Percentiles rank a stretch among this genome's conserved stretches.
phyloP scores from a whole-genome alignment of 192 early-diverging fungal species.

The Coemansia sp. region DNA sequence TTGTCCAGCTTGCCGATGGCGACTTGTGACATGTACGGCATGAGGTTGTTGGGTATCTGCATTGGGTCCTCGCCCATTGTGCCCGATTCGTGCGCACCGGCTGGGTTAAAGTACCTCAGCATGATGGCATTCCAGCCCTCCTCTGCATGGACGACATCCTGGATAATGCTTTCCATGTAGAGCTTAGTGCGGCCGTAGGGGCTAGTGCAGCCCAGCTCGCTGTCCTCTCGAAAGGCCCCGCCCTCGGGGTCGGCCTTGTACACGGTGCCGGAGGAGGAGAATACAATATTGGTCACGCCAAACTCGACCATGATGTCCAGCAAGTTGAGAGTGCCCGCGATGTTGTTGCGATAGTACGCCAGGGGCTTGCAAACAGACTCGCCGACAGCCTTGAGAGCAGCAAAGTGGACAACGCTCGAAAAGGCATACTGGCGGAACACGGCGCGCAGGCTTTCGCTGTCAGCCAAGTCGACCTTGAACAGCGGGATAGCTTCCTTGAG shows the following conservation, averaged over 20 bases:
- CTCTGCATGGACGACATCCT: conserved; percentile 69
- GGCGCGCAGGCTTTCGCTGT: conserved; percentile 63
- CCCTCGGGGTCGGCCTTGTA: conserved; percentile 71
- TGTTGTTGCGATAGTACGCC: conserved; percentile 93
- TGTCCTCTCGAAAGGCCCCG: conserved; percentile 57
- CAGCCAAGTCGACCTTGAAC: conserved; percentile 79
- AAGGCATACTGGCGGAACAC: conserved; percentile 76
- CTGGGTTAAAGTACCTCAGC: conserved; percentile 95
- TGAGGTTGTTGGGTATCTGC: conserved; percentile 86
- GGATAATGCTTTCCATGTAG: conserved; percentile 85
- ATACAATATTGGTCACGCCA: conserved; percentile 88
- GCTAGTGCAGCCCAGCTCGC: conserved; percentile 76
- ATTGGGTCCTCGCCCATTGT: conserved; percentile 92
- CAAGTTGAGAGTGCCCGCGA: conserved; percentile 84
- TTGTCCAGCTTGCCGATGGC: conserved; percentile 81
- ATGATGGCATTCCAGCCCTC: conserved; percentile 67
- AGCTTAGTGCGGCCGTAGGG: conserved; percentile 97
- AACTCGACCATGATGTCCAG: conserved; percentile 83
- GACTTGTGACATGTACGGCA: conserved; percentile 89
- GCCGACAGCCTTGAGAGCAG: conserved; percentile 87
- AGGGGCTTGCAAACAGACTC: conserved; percentile 81
- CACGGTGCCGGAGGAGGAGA: conserved; percentile 93
- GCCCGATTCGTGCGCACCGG: conserved; percentile 88
- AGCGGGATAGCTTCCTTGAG: conserved; percentile 60
- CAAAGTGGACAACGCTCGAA: conserved; percentile 82